A percentile compares a stretch with the other conserved stretches of the same genome.
Conservation (phyloP, 306 rosid genomes). For the Leucaena leucocephala region DNA sequence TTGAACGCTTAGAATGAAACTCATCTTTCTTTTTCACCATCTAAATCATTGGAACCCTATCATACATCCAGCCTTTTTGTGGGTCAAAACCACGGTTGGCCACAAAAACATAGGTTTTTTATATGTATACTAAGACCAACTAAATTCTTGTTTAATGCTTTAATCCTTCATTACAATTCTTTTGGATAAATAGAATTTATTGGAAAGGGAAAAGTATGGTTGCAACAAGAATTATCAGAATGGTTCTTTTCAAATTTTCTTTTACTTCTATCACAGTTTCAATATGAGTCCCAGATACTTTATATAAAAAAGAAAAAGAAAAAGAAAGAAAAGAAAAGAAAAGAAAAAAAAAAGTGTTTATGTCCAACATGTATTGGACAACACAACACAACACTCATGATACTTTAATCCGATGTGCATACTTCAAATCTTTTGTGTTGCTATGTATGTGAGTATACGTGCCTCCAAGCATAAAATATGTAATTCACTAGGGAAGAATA, state of each 20-base stretch:
- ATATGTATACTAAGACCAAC: neutral
- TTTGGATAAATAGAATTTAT: neutral
- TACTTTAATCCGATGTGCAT: neutral
- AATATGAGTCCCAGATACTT: neutral
- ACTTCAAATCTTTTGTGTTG: neutral
- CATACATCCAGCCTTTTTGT: neutral
- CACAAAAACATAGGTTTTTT: neutral
- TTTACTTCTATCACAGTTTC: neutral
- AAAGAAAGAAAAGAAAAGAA: neutral
- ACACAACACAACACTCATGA: neutral
- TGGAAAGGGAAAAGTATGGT: neutral
- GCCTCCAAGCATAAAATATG: neutral
- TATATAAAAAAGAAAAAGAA: neutral
- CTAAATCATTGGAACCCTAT: neutral
- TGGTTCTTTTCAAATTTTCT: neutral
- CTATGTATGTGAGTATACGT: neutral
- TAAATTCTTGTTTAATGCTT: slow-evolving; percentile 5
- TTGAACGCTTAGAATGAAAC: neutral
- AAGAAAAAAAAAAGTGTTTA: neutral
- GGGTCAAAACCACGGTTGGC: neutral
- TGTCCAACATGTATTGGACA: neutral
- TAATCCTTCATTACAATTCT: neutral
- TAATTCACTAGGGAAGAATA: neutral
- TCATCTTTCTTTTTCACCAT: neutral
- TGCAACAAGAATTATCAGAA: neutral